Base-by-base conservation (phyloP, 2,329 filamentous ascomycete genomes). In the Xylaria arbuscula region DNA sequence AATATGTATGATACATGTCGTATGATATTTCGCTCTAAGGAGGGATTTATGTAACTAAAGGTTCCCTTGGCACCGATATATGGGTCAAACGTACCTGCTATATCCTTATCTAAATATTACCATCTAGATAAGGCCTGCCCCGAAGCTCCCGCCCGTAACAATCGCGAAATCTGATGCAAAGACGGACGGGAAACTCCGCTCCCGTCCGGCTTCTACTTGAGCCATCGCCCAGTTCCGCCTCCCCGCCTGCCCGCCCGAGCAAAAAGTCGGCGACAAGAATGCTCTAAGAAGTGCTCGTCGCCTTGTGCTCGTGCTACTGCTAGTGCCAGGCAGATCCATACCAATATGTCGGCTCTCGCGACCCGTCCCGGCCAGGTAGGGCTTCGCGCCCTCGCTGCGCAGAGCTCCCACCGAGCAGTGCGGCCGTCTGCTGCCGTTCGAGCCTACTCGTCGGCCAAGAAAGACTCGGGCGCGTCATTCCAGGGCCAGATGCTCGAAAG, bases 401-500 rank as follows among this genome's bases (percentile, higher is more conserved):
- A 62, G 17, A 70, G 64, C 53, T 59, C 68, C 38, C 36, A 58
- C 40, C 74, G 63, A 51, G 7, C 40, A 45, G 40, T 17, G 65
- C 50, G 50, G 55, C 40, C 57, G 67, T 28, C 28, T 28, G 28
- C 28, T 19, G 59, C 61, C 48, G 19, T 64, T 13, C 72, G 76
- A 10, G 72, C 69, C 6, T 78, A 79, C 42, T 72, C 78, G 22
- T 77, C 74, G 8, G 73, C 77, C 22, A 76, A 74, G 64, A 75
- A 74, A 15, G 71, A 81, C 76, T 13, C 58, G 32, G 81, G 79
- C 17, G 72, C 82, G 55, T 79, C 81, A 3, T 90, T 89, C 75
- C 84, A 86, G 73, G 87, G 87, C 22, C 88, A 89, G 79, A 83
- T 90, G 73, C 86, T 88, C 74, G 85, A 87, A 72, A 88, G 86